Conservation (phyloP, 2,329 filamentous ascomycete genomes). For the Phialophora macrospora region DNA sequence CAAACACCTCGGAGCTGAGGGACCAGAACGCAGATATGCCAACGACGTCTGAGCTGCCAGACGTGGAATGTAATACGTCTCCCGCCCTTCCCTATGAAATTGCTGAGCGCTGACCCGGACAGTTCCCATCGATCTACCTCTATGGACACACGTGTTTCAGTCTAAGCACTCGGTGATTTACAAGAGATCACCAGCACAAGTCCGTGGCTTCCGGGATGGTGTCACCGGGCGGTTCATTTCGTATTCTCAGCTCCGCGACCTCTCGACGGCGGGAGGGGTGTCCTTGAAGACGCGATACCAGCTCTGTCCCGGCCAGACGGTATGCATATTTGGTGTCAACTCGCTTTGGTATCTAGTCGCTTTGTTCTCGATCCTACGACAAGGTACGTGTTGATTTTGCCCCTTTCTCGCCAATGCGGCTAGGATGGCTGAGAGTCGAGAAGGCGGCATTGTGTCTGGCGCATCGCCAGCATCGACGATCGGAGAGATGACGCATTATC, state of each 20-base stretch:
- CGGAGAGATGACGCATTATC: constrained; percentile 69
- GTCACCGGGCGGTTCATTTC: constrained; percentile 62
- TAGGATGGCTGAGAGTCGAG: background rate
- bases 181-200: background rate
- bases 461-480: constrained; percentile 68
- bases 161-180: background rate
- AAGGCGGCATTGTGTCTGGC: constrained; percentile 61
- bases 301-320: constrained; percentile 59
- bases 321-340: constrained; percentile 66
- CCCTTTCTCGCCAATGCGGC: background rate
- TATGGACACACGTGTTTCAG: constrained; percentile 10
- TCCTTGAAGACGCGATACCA: constrained; percentile 61
- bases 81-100: background rate
- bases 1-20: background rate
- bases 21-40: background rate
- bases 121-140: background rate
- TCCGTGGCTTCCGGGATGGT: constrained; percentile 60
- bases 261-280: constrained; percentile 63
- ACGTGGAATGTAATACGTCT: background rate
- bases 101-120: background rate
- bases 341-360: constrained; percentile 70
- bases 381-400: constrained; percentile 53
- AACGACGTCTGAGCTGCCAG: background rate
- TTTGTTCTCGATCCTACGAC: constrained; percentile 52
- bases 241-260: constrained; percentile 61